These are phyloP conservation scores for Aspergillus japonicus DNA, from an alignment of 2,329 filamentous ascomycete genomes.

Conservation along the genomic window DNA sequence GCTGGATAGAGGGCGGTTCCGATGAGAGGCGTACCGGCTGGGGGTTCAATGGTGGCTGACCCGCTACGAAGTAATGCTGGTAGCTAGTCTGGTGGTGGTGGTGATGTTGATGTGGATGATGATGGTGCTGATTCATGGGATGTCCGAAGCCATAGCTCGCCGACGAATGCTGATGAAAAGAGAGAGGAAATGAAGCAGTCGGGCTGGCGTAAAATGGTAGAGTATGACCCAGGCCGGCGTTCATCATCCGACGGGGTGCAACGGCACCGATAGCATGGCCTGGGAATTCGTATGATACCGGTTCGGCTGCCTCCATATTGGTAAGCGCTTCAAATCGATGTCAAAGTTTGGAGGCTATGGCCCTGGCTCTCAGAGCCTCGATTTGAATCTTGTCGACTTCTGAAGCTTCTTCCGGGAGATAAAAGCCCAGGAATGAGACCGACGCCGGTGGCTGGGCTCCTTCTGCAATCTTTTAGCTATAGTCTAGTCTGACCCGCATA, in stretches of 20 bases:
- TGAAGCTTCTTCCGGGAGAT: not conserved
- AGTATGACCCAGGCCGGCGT: conserved; percentile 32
- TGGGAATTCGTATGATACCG: conserved; percentile 41
- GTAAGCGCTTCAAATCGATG: not conserved
- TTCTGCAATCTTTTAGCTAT: not conserved
- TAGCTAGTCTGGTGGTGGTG: conserved; percentile 30
- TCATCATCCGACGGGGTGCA: conserved; percentile 39
- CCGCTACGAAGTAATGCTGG: conserved; percentile 35
- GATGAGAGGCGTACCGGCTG: conserved; percentile 31
- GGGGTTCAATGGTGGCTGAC: conserved; percentile 27
- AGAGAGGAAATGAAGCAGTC: conserved; percentile 37
- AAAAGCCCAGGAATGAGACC: not conserved
- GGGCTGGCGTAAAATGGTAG: conserved; percentile 41
- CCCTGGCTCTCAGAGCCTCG: not conserved
- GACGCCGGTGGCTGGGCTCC: not conserved
- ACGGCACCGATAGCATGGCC: conserved; percentile 38
- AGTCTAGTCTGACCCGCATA: conserved; percentile 1
- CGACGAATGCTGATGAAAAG: conserved; percentile 35
- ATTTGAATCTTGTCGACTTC: not conserved
- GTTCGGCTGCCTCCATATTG: conserved; percentile 43
- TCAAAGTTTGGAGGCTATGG: not conserved
- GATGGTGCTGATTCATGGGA: conserved; percentile 31
- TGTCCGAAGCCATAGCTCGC: conserved; percentile 34
- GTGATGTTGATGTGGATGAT: conserved; percentile 20
- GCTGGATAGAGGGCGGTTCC: conserved; percentile 33